Conservation (phyloP, 805 yeast genomes). For the Lipomyces orientalis region DNA sequence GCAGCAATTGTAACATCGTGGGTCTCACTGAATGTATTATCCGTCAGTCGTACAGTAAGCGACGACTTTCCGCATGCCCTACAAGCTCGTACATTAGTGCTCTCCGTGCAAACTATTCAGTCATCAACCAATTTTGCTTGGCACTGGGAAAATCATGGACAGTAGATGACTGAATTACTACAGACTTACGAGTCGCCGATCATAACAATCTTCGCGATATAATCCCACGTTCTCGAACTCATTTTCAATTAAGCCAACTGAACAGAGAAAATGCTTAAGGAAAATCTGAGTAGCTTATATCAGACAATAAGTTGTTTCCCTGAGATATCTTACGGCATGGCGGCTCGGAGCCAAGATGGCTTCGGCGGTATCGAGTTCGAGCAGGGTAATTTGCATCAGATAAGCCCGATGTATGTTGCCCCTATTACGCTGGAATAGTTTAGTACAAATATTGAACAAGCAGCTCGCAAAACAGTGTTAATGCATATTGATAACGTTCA, state of each 20-base stretch:
- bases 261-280: neutral
- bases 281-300: neutral
- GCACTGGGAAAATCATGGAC: neutral
- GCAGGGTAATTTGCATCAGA: conserved; percentile 12
- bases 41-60: conserved; percentile 46
- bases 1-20: conserved; percentile 49
- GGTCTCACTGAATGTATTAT: conserved; percentile 45
- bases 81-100: neutral
- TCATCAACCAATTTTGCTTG: conserved; percentile 37
- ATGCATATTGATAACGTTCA: neutral
- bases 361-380: neutral
- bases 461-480: neutral
- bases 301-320: too few relatives aligned
- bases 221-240: conserved; percentile 43
- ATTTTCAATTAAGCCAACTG: conserved; percentile 5
- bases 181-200: conserved; percentile 47
- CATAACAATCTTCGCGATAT: conserved; percentile 47
- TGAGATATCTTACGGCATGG: too few relatives aligned
- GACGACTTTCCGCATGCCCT: conserved; percentile 49
- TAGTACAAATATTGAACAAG: neutral
- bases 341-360: neutral
- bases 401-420: conserved; percentile 7
- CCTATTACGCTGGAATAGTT: too few relatives aligned
- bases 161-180: neutral
- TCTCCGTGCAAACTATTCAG: conserved; percentile 32